A percentile compares a stretch with the other conserved stretches of the same genome.
These are phyloP conservation scores for Arachnopeziza araneosa DNA, from an alignment of 2,329 filamentous ascomycete species.

Conservation along the genomic window DNA sequence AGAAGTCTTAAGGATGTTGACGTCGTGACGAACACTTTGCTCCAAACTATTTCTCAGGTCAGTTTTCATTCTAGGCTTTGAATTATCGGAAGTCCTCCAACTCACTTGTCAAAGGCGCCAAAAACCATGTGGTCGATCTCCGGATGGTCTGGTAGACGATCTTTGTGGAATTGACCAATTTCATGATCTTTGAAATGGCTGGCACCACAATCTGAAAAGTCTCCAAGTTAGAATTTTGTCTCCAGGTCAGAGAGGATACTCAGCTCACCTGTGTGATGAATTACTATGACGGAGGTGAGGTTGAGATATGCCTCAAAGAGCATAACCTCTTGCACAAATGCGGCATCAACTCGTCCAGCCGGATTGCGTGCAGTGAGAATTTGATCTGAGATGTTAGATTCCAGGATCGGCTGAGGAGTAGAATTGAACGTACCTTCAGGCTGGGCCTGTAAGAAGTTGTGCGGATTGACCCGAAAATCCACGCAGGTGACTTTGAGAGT, in stretches of 20 bases:
- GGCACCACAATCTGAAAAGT: background rate
- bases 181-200: background rate
- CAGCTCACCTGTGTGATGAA: background rate
- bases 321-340: background rate
- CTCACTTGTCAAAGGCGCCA: slow-evolving; percentile 1
- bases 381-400: background rate
- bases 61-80: background rate
- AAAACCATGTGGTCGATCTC: background rate
- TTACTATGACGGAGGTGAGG: background rate
- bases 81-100: background rate
- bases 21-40: background rate
- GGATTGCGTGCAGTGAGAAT: background rate
- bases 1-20: background rate
- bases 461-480: background rate
- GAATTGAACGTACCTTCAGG: background rate
- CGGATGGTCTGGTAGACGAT: background rate
- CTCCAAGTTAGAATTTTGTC: background rate
- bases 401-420: background rate
- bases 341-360: background rate
- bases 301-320: background rate
- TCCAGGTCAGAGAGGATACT: background rate
- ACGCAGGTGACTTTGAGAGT: background rate
- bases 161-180: background rate
- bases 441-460: background rate
- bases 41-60: background rate